phyloP scores from a whole-genome alignment of 805 yeast genomes.

The Pichia eremophila region DNA sequence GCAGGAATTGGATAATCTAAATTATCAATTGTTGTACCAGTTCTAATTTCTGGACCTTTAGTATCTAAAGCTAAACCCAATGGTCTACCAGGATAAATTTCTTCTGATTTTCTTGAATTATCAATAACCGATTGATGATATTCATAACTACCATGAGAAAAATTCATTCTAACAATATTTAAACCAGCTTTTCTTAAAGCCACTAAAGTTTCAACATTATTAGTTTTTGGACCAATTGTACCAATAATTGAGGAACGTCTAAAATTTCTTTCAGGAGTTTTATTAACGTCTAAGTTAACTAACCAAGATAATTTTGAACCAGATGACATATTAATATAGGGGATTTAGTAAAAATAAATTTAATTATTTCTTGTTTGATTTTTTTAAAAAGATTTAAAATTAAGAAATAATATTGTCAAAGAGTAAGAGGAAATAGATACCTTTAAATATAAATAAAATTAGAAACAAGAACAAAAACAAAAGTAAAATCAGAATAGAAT shows the following conservation, averaged over 20 bases:
- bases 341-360: no score
- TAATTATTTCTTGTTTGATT: no score
- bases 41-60: slow-evolving; percentile 99
- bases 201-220: slow-evolving; percentile 74
- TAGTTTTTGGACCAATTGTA: slow-evolving; percentile 98
- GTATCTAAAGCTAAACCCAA: slow-evolving; percentile 97
- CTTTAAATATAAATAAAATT: no score
- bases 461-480: no score
- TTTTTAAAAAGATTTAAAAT: no score
- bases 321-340: slow-evolving; percentile 10
- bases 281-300: slow-evolving; percentile 61
- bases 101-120: slow-evolving; percentile 92
- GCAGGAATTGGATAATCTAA: slow-evolving; percentile 76
- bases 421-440: no score
- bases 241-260: slow-evolving; percentile 97
- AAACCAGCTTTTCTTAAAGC: slow-evolving; percentile 93
- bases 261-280: slow-evolving; percentile 65
- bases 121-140: slow-evolving; percentile 96
- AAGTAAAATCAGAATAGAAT: no score
- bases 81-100: slow-evolving; percentile 88
- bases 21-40: slow-evolving; percentile 83
- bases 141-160: slow-evolving; percentile 96
- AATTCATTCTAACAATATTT: slow-evolving; percentile 97
- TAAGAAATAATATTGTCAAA: no score
- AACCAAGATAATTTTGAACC: slow-evolving; percentile 67